These are phyloP conservation scores for Quercus agrifolia DNA, from an alignment of 306 rosid genomes.

Conservation along the genomic window DNA sequence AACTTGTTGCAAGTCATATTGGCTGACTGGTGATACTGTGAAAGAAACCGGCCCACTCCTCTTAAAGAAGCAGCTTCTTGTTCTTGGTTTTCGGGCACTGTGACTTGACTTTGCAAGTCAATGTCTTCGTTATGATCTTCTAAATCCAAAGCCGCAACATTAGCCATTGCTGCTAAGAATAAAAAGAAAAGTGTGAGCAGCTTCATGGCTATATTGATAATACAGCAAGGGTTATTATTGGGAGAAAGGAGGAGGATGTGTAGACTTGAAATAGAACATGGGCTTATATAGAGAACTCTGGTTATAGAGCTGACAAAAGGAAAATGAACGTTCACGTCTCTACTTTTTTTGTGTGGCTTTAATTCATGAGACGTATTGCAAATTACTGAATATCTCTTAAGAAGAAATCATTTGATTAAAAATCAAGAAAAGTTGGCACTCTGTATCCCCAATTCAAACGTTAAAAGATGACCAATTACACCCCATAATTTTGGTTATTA, in stretches of 20 bases:
- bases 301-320: slow-evolving; percentile 12
- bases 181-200: neutral
- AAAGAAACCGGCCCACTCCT: slow-evolving; percentile 21
- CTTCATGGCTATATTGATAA: slow-evolving; percentile 1
- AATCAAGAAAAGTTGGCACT: slow-evolving; percentile 26
- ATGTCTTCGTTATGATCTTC: neutral
- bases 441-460: slow-evolving; percentile 4
- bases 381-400: slow-evolving; percentile 14
- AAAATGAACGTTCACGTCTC: slow-evolving; percentile 15
- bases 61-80: neutral
- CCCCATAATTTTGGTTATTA: neutral
- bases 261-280: neutral
- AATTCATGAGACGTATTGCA: slow-evolving; percentile 24
- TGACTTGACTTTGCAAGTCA: neutral
- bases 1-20: slow-evolving; percentile 29
- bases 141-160: slow-evolving; percentile 4
- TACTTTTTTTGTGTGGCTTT: slow-evolving; percentile 25
- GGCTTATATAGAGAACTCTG: slow-evolving; percentile 3
- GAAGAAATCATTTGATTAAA: slow-evolving; percentile 31
- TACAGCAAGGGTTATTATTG: neutral
- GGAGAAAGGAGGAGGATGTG: neutral
- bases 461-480: neutral
- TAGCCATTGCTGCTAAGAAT: neutral
- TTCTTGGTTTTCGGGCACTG: slow-evolving; percentile 3
- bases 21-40: neutral